Conservation (phyloP, 1,139 yeast species). For the Saccharomycopsis phalli region DNA sequence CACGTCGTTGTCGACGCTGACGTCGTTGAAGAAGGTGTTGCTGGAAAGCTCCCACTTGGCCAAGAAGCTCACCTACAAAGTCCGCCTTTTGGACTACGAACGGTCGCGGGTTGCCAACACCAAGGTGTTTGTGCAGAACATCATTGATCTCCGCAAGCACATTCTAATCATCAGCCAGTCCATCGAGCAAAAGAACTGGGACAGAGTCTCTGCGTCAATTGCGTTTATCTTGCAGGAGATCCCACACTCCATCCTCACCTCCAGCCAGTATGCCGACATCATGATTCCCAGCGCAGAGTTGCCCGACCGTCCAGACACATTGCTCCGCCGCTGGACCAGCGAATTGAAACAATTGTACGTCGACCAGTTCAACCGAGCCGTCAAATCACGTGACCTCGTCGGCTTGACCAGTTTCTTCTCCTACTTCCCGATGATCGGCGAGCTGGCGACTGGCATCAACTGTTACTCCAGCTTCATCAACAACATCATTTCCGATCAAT, state of each 20-base stretch:
- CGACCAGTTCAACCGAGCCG: conserved; percentile 61
- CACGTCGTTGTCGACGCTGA: conserved; percentile 34
- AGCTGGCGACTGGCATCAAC: conserved; percentile 61
- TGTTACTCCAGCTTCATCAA: conserved; percentile 83
- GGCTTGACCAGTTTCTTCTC: conserved; percentile 72
- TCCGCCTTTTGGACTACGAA: conserved; percentile 63
- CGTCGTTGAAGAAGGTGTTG: conserved; percentile 42
- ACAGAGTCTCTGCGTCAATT: conserved; percentile 60
- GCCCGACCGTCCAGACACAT: conserved; percentile 67
- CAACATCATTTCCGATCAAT: conserved; percentile 71
- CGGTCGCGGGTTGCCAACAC: conserved; percentile 60
- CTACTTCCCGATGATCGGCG: conserved; percentile 77
- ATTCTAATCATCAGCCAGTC: conserved; percentile 63
- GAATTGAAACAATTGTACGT: conserved; percentile 51
- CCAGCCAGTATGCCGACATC: conserved; percentile 66
- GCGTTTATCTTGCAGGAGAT: conserved; percentile 40
- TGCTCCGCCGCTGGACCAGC: conserved; percentile 49
- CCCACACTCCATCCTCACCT: conserved; percentile 41
- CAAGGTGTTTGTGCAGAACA: conserved; percentile 53
- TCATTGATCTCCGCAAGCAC: conserved; percentile 54
- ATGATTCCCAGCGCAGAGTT: conserved; percentile 87
- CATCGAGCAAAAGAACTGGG: conserved; percentile 62
- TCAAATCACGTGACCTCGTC: conserved; percentile 54
- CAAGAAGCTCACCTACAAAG: conserved; percentile 55
- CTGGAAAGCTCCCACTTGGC: conserved; percentile 61